These are phyloP conservation scores for Isatis lusitanica DNA, from an alignment of 441 rosid species.

Conservation along the genomic window DNA sequence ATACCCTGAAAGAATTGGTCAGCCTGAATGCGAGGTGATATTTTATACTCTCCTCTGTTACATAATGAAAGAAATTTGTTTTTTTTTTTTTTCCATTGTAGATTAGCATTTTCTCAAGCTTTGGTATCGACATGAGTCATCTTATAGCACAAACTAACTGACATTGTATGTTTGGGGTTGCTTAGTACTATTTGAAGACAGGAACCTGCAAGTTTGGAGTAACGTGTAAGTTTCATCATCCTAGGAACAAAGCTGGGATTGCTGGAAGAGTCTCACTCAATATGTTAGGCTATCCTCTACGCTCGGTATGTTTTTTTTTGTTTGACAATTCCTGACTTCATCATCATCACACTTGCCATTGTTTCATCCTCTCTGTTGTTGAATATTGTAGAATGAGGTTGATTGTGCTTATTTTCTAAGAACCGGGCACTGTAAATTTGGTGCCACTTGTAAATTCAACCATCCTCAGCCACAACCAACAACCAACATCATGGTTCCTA, in stretches of 20 bases:
- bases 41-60: not conserved
- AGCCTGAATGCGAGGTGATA: conserved; percentile 92
- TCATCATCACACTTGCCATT: not conserved
- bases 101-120: conserved; percentile 4
- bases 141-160: not conserved
- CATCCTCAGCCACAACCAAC: conserved; percentile 88
- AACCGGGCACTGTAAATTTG: conserved; percentile 98
- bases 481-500: conserved; percentile 83
- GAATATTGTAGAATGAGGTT: conserved; percentile 62
- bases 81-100: not conserved
- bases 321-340: not conserved
- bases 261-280: conserved; percentile 90
- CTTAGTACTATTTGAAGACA: conserved; percentile 89
- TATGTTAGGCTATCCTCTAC: conserved; percentile 90
- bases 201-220: conserved; percentile 99
- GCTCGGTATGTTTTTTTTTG: conserved; percentile 54
- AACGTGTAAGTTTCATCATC: conserved; percentile 99
- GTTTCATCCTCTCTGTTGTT: not conserved
- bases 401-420: conserved; percentile 94
- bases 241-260: conserved; percentile 95
- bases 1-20: conserved; percentile 93
- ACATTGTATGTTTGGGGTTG: conserved; percentile 1
- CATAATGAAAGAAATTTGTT: not conserved
- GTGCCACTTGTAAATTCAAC: conserved; percentile 91
- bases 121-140: not conserved